Conservation (phyloP, 352 stramenopile genomes). For the Pythium periplocum region DNA sequence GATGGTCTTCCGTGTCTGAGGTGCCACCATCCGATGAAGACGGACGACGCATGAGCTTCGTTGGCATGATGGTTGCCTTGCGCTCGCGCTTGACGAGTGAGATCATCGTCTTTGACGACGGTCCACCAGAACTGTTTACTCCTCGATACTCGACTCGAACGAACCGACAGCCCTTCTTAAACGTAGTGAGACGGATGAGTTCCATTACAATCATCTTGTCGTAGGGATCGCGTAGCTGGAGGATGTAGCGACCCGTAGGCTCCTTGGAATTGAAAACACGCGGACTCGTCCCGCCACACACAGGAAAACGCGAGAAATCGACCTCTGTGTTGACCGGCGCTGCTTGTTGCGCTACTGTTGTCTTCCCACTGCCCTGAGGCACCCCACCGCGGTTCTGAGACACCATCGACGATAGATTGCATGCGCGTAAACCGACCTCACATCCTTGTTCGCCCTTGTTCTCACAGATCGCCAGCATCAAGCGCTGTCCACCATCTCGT, state of each 20-base stretch:
- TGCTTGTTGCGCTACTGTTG: not conserved
- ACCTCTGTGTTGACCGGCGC: constrained; percentile 15
- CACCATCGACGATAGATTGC: constrained; percentile 33
- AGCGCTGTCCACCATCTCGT: constrained; percentile 53
- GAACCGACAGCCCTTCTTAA: constrained; percentile 70
- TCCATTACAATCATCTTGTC: constrained; percentile 76
- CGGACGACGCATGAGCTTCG: constrained; percentile 7
- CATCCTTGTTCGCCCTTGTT: constrained; percentile 50
- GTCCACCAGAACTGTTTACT: not conserved
- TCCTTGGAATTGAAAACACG: constrained; percentile 69
- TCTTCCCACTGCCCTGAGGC: not conserved
- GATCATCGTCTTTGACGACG: constrained; percentile 28
- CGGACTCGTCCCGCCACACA: constrained; percentile 31
- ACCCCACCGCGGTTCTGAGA: not conserved
- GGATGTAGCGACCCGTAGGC: constrained; percentile 58
- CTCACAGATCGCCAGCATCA: constrained; percentile 61
- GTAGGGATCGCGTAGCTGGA: constrained; percentile 65
- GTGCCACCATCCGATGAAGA: constrained; percentile 3
- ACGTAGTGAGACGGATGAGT: constrained; percentile 65
- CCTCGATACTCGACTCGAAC: constrained; percentile 52
- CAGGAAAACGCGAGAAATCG: constrained; percentile 28
- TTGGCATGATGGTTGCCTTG: constrained; percentile 8
- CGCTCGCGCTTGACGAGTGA: constrained; percentile 46
- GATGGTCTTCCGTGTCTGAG: constrained; percentile 31
- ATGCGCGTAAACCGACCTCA: constrained; percentile 52